Percentiles rank a stretch among this genome's conserved stretches.
Evolutionary conservation across 352 stramenopile species (phyloP).

Genomic region (Albugo candida): DNA sequence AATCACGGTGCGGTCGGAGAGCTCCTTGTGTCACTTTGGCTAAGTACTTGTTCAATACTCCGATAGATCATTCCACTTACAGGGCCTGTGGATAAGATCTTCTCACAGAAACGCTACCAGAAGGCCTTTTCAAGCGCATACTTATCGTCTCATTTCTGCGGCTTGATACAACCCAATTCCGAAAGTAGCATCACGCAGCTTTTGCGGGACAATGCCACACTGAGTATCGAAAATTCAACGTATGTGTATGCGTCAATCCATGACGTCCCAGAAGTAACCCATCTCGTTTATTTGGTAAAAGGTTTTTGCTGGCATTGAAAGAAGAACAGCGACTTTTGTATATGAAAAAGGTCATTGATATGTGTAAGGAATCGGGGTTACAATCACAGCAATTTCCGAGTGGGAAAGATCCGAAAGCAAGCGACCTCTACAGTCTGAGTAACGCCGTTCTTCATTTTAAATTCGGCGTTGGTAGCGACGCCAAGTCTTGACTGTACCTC

Average conservation of each 20-base stretch:
- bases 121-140: constrained; percentile 44
- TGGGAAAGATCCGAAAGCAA: constrained; percentile 1
- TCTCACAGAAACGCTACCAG: constrained; percentile 37
- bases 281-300: constrained; percentile 4
- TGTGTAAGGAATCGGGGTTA: constrained; percentile 16
- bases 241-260: constrained; percentile 12
- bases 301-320: constrained; percentile 50
- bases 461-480: neutral
- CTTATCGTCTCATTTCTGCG: constrained; percentile 36
- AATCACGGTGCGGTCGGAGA: constrained; percentile 15
- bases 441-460: neutral
- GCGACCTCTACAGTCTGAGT: neutral
- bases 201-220: constrained; percentile 17
- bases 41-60: neutral
- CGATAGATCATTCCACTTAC: constrained; percentile 41
- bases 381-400: constrained; percentile 7
- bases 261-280: neutral
- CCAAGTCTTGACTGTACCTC: neutral
- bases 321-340: constrained; percentile 47
- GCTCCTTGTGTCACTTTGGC: constrained; percentile 22
- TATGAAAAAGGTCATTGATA: constrained; percentile 44
- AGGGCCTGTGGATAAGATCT: constrained; percentile 33
- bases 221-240: constrained; percentile 57
- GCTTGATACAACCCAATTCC: constrained; percentile 18
- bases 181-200: constrained; percentile 16